Evolutionary conservation across 345 rosid species (phyloP).

Genomic region (Eucalyptus dawsonii): DNA sequence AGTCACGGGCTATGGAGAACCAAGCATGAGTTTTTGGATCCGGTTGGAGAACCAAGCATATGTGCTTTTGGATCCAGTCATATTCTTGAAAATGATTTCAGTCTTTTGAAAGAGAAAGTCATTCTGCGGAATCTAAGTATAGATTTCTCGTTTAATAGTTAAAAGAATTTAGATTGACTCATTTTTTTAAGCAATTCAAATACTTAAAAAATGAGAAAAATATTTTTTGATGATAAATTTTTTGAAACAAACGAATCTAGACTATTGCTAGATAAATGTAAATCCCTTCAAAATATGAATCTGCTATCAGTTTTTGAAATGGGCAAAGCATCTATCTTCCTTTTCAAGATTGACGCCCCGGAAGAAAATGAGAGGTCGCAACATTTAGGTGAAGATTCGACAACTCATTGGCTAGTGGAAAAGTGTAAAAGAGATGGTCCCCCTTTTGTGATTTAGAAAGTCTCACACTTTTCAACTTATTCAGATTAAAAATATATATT

Average conservation of each 20-base stretch:
- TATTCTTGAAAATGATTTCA: not conserved
- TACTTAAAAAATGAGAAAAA: not conserved
- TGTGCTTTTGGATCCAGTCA: not conserved
- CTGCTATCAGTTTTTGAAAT: not conserved
- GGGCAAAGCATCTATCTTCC: not conserved
- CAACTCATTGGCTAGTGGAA: not conserved
- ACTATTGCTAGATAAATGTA: not conserved
- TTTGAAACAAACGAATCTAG: not conserved
- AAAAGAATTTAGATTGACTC: not conserved
- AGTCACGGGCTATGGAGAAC: not conserved
- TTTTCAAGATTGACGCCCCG: not conserved
- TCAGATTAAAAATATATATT: not conserved
- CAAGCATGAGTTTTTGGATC: not conserved
- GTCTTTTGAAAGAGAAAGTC: not conserved
- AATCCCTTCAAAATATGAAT: not conserved
- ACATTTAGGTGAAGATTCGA: not conserved
- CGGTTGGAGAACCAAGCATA: not conserved
- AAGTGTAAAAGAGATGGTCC: not conserved
- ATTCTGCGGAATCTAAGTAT: not conserved
- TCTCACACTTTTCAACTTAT: not conserved
- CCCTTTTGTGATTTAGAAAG: not conserved
- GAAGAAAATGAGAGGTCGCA: not conserved
- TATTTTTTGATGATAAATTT: not conserved
- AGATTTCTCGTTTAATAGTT: not conserved
- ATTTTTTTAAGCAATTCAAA: not conserved